phyloP scores from a whole-genome alignment of 805 yeast species.

The Wickerhamiella shivajii region DNA sequence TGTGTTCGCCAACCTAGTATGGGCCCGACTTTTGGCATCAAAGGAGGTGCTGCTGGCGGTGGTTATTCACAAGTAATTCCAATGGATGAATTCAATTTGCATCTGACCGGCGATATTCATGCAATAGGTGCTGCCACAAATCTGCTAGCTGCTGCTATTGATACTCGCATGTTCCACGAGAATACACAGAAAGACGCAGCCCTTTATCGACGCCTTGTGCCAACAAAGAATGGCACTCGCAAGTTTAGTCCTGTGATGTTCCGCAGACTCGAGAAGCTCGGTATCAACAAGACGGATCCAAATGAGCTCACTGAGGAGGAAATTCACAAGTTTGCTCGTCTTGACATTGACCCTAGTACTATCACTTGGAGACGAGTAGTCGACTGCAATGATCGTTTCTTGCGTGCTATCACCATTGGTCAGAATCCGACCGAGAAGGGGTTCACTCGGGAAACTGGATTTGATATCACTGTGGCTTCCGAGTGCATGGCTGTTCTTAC shows the following conservation, averaged over 20 bases:
- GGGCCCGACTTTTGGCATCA: conserved; percentile 98
- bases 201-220: conserved; percentile 74
- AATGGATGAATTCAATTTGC: conserved; percentile 98
- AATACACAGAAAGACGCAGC: conserved; percentile 68
- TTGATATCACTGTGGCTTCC: conserved; percentile 91
- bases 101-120: conserved; percentile 93
- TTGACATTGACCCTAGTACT: conserved; percentile 79
- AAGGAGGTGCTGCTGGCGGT: conserved; percentile 99
- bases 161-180: conserved; percentile 95
- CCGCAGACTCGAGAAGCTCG: conserved; percentile 61
- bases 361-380: conserved; percentile 89
- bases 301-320: conserved; percentile 69
- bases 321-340: conserved; percentile 55
- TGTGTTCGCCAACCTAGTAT: conserved; percentile 94
- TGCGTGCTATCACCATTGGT: conserved; percentile 81
- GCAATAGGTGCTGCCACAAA: conserved; percentile 91
- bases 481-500: conserved; percentile 96
- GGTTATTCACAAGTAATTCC: conserved; percentile 97
- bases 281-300: conserved; percentile 70
- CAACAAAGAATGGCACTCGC: conserved; percentile 68
- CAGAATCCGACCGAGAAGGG: conserved; percentile 91
- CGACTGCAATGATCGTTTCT: conserved; percentile 83
- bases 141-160: conserved; percentile 89
- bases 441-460: conserved; percentile 71
- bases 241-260: conserved; percentile 67